phyloP scores from a whole-genome alignment of 495 filamentous ascomycete species.

The Trypethelium eluteriae region DNA sequence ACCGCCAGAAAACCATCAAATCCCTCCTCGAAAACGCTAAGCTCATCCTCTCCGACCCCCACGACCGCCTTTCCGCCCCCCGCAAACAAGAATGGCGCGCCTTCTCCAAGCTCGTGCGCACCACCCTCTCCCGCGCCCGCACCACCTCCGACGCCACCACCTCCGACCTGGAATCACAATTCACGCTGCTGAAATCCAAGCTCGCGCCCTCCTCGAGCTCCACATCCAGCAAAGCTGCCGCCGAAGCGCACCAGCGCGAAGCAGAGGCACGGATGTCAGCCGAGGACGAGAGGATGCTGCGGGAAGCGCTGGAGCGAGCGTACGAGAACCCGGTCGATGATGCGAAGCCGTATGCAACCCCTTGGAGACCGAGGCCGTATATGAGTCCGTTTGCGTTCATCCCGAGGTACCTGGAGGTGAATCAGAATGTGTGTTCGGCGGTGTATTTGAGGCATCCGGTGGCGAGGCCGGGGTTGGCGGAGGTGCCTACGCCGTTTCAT shows the following conservation, averaged over 20 bases:
- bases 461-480: constrained; percentile 73
- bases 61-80: constrained; percentile 48
- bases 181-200: constrained; percentile 35
- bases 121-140: constrained; percentile 46
- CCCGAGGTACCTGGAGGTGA: constrained; percentile 91
- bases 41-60: constrained; percentile 43
- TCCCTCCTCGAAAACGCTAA: constrained; percentile 49
- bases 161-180: constrained; percentile 47
- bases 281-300: constrained; percentile 10
- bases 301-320: constrained; percentile 43
- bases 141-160: constrained; percentile 35
- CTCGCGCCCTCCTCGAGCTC: constrained; percentile 17
- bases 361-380: constrained; percentile 80
- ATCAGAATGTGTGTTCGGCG: constrained; percentile 88
- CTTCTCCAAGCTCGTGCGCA: constrained; percentile 48
- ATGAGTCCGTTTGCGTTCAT: constrained; percentile 92
- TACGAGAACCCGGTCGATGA: constrained; percentile 67
- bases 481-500: constrained; percentile 83
- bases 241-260: constrained; percentile 1
- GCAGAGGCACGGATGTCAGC: not conserved
- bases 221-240: constrained; percentile 17
- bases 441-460: constrained; percentile 95
- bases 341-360: constrained; percentile 78
- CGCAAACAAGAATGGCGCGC: constrained; percentile 55
- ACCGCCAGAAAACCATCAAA: constrained; percentile 40